phyloP scores from a whole-genome alignment of 2,329 filamentous ascomycete genomes.

The Colletotrichum musae region DNA sequence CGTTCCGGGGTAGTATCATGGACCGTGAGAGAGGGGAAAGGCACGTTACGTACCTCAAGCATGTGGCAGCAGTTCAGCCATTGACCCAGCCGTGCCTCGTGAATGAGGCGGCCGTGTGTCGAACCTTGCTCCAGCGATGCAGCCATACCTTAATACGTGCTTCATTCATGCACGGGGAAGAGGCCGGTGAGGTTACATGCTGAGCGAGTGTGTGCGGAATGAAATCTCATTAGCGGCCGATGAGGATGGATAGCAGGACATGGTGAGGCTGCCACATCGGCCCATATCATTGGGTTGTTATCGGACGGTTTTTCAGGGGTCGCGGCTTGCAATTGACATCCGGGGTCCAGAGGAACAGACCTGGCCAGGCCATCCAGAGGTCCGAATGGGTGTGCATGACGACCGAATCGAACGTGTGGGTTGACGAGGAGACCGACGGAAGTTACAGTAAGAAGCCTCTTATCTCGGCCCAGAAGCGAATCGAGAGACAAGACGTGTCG shows the following conservation, averaged over 20 bases:
- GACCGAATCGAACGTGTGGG: constrained; percentile 17
- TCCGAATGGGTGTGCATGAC: constrained; percentile 32
- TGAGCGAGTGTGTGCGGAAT: constrained; percentile 24
- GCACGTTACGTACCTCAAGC: constrained; percentile 24
- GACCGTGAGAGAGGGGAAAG: constrained; percentile 13
- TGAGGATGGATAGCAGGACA: constrained; percentile 13
- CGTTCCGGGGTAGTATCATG: constrained; percentile 35
- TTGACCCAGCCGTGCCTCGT: constrained; percentile 17
- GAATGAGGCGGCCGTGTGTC: constrained; percentile 33
- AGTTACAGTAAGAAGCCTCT: constrained; percentile 11
- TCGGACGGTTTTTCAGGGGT: constrained; percentile 26
- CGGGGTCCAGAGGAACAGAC: constrained; percentile 24
- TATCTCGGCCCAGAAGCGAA: not conserved
- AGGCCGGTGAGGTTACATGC: constrained; percentile 33
- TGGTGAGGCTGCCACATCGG: constrained; percentile 27
- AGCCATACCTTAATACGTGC: constrained; percentile 40
- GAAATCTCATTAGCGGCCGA: constrained; percentile 34
- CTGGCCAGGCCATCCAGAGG: constrained; percentile 15
- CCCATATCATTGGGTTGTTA: constrained; percentile 27
- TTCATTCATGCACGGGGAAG: constrained; percentile 39
- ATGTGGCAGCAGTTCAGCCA: constrained; percentile 22
- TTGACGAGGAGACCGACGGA: constrained; percentile 13
- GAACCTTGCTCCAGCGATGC: constrained; percentile 33
- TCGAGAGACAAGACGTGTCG: not conserved
- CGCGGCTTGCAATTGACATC: constrained; percentile 27